Evolutionary conservation across 352 stramenopile genomes (phyloP).

Genomic region (Globisporangium heterothallicum): DNA sequence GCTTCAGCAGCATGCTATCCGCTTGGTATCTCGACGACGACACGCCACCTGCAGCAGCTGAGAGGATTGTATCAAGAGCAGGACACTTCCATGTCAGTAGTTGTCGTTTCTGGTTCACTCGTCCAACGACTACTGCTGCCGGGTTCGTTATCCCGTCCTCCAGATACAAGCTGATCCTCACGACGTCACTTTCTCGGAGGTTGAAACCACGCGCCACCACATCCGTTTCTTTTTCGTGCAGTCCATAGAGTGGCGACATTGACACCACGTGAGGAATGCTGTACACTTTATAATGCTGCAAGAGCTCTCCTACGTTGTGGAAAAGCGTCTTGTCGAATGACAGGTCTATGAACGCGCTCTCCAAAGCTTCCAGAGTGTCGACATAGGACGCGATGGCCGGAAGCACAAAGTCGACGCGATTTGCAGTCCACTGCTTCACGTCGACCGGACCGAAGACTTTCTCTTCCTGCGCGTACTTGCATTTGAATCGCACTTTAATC

Average conservation of each 20-base stretch:
- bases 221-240: constrained; percentile 39
- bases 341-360: constrained; percentile 31
- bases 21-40: constrained; percentile 9
- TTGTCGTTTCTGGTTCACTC: constrained; percentile 41
- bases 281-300: constrained; percentile 49
- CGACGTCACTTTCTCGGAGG: constrained; percentile 26
- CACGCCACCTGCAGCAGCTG: background rate
- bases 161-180: constrained; percentile 43
- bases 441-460: constrained; percentile 33
- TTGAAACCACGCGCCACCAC: constrained; percentile 36
- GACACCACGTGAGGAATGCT: constrained; percentile 52
- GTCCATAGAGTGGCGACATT: constrained; percentile 38
- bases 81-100: constrained; percentile 46
- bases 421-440: constrained; percentile 30
- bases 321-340: constrained; percentile 55
- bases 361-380: constrained; percentile 24
- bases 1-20: constrained; percentile 39
- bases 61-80: constrained; percentile 20
- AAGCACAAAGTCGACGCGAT: constrained; percentile 37
- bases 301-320: constrained; percentile 37
- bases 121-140: constrained; percentile 21
- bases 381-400: constrained; percentile 31
- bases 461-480: constrained; percentile 8
- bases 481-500: constrained; percentile 36
- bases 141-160: constrained; percentile 8